Evolutionary conservation across 495 filamentous ascomycete genomes (phyloP), one percentile per base, ranked within the genome.

Genomic region (Aspergillus egyptiacus): DNA sequence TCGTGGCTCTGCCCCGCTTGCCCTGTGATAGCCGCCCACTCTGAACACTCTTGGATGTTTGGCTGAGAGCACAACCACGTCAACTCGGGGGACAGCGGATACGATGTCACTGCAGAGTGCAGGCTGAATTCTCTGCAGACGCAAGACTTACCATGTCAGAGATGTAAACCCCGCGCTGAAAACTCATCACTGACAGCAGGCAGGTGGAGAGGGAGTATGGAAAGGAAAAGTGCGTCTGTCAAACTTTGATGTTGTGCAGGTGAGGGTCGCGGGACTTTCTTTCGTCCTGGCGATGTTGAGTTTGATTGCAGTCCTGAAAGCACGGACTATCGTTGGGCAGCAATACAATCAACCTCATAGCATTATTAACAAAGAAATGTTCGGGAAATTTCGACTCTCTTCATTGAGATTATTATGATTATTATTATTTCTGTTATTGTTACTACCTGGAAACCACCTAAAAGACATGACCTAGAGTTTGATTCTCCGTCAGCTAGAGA

Each of bases 281-380:
- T n/a, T n/a, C n/a, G n/a, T n/a, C n/a, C n/a, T n/a, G n/a, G n/a
- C n/a, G n/a, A n/a, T n/a, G n/a, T n/a, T n/a, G n/a, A n/a, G n/a
- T n/a, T n/a, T n/a, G n/a, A n/a, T n/a, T n/a, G n/a, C n/a, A n/a
- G n/a, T n/a, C n/a, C n/a, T n/a, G 34, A 45, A 44, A 33, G 28
- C 41, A 33, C 41, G 54, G 59, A 54, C 61, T 63, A n/a, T n/a
- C 50, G 64, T 74, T 72, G 68, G 71, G 71, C 63, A 74, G 66
- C 69, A 70, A 68, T 68, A 66, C 69, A 64, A 60, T 11, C 31
- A 30, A 46, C 44, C 31, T n/a, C n/a, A n/a, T 15, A 41, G 25
- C 41, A 18, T 19, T 31, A 31, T 18, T 43, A 53, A 42, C 43
- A 38, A 33, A 40, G 34, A 39, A 43, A 25, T 28, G 37, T 50